A percentile compares a stretch with the other conserved stretches of the same genome.
These are phyloP conservation scores for Erigeron canadensis DNA, from an alignment of 129 eudicot species.

Conservation along the genomic window DNA sequence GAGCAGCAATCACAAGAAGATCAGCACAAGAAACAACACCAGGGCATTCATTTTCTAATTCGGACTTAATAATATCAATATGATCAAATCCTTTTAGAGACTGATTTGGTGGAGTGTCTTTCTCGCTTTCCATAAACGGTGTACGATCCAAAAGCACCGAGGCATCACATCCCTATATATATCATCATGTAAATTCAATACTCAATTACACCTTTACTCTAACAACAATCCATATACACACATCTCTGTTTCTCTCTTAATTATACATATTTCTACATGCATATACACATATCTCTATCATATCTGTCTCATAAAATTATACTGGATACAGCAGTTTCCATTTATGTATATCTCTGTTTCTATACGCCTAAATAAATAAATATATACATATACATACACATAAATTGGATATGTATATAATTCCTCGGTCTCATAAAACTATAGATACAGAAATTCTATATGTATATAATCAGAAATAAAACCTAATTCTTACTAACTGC, in stretches of 20 bases:
- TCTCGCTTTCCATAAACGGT: slow-evolving; percentile 57
- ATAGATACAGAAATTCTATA: not conserved
- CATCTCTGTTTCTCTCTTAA: not conserved
- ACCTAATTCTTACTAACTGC: not conserved
- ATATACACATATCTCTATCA: not conserved
- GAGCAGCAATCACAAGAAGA: slow-evolving; percentile 70
- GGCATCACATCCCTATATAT: slow-evolving; percentile 76
- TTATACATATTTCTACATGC: not conserved
- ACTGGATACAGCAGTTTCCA: too few relatives aligned
- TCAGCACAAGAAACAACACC: slow-evolving; percentile 81
- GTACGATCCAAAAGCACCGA: slow-evolving; percentile 68
- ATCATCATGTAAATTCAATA: not conserved
- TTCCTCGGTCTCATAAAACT: too few relatives aligned
- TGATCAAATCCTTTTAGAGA: slow-evolving; percentile 59
- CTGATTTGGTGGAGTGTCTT: slow-evolving; percentile 57
- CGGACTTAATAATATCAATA: slow-evolving; percentile 54
- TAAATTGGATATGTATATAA: too few relatives aligned
- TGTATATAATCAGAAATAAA: not conserved
- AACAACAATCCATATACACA: not conserved
- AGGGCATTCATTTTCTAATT: slow-evolving; percentile 60
- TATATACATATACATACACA: not conserved
- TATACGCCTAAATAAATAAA: not conserved
- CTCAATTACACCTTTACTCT: slow-evolving; percentile 8
- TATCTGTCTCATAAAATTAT: not conserved
- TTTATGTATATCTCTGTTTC: too few relatives aligned